Base-by-base conservation (phyloP, 2,329 filamentous ascomycete species). In the Phialophora chinensis region DNA sequence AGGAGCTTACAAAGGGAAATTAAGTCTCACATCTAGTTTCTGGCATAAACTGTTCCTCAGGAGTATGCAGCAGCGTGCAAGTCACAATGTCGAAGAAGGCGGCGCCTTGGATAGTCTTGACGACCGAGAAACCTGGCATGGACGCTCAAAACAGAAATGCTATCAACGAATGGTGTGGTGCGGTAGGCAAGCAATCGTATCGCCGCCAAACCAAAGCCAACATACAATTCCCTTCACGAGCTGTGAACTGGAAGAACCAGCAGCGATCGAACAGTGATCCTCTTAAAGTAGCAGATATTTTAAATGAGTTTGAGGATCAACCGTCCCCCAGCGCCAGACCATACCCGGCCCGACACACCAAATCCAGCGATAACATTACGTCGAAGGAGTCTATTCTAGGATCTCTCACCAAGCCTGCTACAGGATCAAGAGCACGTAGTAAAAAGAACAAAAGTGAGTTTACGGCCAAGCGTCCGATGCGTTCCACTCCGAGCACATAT, bases 121-220 rank as follows among this genome's bases (percentile, higher is more conserved):
- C 53, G 27, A 55, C 53, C 5, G 53, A 55, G 8, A 29, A 35
- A 20, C 53, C 53, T 23, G 53, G 29, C 3, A 25, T 55, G 12
- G 53, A 55, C 17, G 53, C 53, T 20, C 25, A 55, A 55, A 55
- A 31, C 29, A 31, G 53, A 55, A 33, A 55, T 55, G 53, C 25
- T 29, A 55, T 55, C 29, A 55, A 55, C 17, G 53, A 55, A 29
- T 55, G 53, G 53, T 55, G 53, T 35, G 53, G 53, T 20, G 10
- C 33, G 4, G 27, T 55, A 10, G 53, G 53, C 25, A 55, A 55
- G 14, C 53, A 55, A 35, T 35, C 25, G 17, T 8, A 35, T 20
- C 53, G 53, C 29, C 53, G 53, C 27, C 53, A 20, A n/a, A 12
- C 12, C 8, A 55, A 55, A 20, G 27, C n/a, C 7, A 55, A 55